These are phyloP conservation scores for Cladosporium cucumerinum DNA, from an alignment of 2,329 filamentous ascomycete species.

Conservation along the genomic window DNA sequence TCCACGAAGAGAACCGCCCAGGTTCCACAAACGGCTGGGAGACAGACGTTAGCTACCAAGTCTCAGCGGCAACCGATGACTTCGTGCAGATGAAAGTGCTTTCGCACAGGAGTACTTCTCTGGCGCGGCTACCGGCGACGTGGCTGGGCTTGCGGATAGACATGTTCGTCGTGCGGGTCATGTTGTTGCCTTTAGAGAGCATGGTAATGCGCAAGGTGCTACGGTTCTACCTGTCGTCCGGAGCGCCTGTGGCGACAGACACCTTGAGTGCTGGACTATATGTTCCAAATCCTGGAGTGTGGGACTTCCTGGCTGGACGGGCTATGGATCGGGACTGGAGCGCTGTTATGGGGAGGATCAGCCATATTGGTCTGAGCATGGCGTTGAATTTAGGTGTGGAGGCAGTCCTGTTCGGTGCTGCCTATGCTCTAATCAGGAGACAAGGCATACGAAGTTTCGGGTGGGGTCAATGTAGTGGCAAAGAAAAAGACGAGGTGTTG, in stretches of 20 bases:
- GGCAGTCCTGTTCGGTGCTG: conserved; percentile 21
- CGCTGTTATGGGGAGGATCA: conserved; percentile 12
- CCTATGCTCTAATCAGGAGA: conserved; percentile 21
- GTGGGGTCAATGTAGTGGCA: conserved; percentile 20
- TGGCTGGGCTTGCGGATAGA: conserved; percentile 25
- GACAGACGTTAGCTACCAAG: conserved; percentile 1
- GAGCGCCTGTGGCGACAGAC: conserved; percentile 15
- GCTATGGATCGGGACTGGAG: not conserved
- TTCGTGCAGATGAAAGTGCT: not conserved
- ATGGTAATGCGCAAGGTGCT: conserved; percentile 26
- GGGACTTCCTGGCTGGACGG: not conserved
- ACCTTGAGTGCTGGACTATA: not conserved
- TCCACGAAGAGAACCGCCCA: conserved; percentile 15
- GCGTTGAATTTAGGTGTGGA: conserved; percentile 22
- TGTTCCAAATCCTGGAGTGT: not conserved
- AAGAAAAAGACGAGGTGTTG: not conserved
- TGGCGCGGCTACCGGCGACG: conserved; percentile 26
- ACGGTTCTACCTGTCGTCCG: conserved; percentile 19
- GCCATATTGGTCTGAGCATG: conserved; percentile 26
- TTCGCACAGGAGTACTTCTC: conserved; percentile 17
- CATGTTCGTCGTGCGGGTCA: conserved; percentile 21
- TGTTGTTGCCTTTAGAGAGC: conserved; percentile 27
- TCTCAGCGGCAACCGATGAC: not conserved
- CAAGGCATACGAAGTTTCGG: conserved; percentile 22
- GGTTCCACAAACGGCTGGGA: not conserved